Percentiles rank a stretch among this genome's conserved stretches.
Evolutionary conservation across 441 rosid genomes (phyloP).

Genomic region (Adansonia grandidieri): DNA sequence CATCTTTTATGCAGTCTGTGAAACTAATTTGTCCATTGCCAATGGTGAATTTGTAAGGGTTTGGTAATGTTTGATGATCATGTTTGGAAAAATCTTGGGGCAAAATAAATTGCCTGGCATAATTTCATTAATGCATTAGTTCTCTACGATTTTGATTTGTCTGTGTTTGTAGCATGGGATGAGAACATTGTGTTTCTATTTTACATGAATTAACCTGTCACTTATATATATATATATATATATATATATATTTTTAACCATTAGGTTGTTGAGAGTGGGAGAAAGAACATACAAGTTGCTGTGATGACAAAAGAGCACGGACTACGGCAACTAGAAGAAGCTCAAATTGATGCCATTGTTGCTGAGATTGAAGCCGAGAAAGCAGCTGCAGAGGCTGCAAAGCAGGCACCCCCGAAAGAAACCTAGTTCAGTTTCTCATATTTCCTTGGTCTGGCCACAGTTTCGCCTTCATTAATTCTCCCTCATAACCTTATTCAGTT

Average conservation of each 20-base stretch:
- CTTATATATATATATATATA: too few species aligned
- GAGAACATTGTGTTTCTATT: neutral
- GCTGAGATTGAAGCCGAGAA: conserved; percentile 91
- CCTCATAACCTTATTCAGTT: neutral
- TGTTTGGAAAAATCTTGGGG: neutral
- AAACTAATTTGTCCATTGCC: neutral
- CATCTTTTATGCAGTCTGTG: neutral
- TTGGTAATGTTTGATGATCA: neutral
- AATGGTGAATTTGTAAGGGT: neutral
- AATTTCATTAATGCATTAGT: conserved; percentile 2
- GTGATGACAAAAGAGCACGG: conserved; percentile 77
- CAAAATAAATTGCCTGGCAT: neutral
- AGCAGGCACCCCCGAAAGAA: conserved; percentile 61
- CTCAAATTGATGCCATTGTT: conserved; percentile 70
- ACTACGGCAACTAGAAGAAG: conserved; percentile 82
- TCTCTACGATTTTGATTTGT: neutral
- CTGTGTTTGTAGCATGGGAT: neutral
- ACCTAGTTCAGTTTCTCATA: conserved; percentile 2
- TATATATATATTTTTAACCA: neutral
- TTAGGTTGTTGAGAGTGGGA: conserved; percentile 93
- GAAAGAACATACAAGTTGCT: conserved; percentile 95
- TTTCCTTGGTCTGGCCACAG: neutral
- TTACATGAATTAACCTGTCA: neutral
- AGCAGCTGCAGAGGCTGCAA: conserved; percentile 90
- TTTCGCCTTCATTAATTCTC: neutral